A percentile compares a stretch with the other conserved stretches of the same genome.
These are phyloP conservation scores for Erodium texanum DNA, from an alignment of 441 rosid species.

Conservation along the genomic window DNA sequence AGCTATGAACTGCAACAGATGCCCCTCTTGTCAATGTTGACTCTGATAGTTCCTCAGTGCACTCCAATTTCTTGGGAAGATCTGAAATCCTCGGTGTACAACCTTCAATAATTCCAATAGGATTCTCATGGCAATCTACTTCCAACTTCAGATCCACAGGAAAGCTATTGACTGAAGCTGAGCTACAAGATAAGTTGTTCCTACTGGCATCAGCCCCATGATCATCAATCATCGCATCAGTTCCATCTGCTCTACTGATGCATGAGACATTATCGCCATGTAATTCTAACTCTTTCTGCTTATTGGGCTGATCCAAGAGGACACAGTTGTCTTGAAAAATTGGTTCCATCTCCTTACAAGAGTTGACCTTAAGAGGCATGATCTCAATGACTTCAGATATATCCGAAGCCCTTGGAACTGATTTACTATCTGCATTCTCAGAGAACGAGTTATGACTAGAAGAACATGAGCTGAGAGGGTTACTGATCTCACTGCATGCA, in stretches of 20 bases:
- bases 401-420: constrained; percentile 11
- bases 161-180: constrained; percentile 18
- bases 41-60: constrained; percentile 25
- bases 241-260: constrained; percentile 16
- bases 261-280: constrained; percentile 26
- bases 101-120: constrained; percentile 11
- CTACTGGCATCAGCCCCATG: constrained; percentile 10
- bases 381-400: constrained; percentile 12
- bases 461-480: constrained; percentile 23
- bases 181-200: constrained; percentile 16
- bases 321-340: constrained; percentile 7
- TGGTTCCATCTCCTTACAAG: background rate
- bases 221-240: constrained; percentile 14
- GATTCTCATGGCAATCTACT: constrained; percentile 11
- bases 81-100: constrained; percentile 12
- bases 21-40: constrained; percentile 15
- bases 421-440: constrained; percentile 24
- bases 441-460: constrained; percentile 19
- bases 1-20: constrained; percentile 6
- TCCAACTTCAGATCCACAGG: constrained; percentile 16
- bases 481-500: constrained; percentile 21
- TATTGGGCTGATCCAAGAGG: constrained; percentile 8
- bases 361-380: background rate
- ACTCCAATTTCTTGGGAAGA: constrained; percentile 21
- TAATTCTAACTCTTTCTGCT: constrained; percentile 16